These are phyloP conservation scores for Fusarium xyrophilum DNA, from an alignment of 2,329 filamentous ascomycete genomes.

Conservation along the genomic window DNA sequence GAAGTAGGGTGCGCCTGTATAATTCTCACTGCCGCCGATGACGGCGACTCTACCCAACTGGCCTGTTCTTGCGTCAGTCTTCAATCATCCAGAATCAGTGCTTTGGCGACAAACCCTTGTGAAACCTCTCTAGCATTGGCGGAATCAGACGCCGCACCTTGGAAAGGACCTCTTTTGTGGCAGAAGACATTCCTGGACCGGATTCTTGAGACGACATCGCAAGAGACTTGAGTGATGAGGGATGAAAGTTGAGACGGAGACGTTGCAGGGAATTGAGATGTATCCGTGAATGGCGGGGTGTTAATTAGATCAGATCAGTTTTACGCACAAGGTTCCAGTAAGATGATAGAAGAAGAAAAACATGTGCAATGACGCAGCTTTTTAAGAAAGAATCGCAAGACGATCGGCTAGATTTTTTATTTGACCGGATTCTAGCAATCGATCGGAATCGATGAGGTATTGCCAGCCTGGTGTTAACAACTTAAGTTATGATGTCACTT, in stretches of 20 bases:
- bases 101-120: slow-evolving; percentile 73
- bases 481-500: slow-evolving; percentile 30
- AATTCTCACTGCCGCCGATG: slow-evolving; percentile 94
- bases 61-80: slow-evolving; percentile 60
- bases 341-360: background rate
- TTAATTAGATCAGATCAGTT: background rate
- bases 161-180: slow-evolving; percentile 76
- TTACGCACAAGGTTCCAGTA: background rate
- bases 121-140: slow-evolving; percentile 92
- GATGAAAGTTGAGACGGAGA: background rate
- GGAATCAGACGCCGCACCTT: slow-evolving; percentile 91
- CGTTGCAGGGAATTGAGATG: background rate
- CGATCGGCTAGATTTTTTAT: background rate
- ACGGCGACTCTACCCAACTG: slow-evolving; percentile 92
- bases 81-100: background rate
- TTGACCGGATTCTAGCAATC: slow-evolving; percentile 9
- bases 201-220: slow-evolving; percentile 37
- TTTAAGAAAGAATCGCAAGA: background rate
- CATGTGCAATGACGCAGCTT: background rate
- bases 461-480: slow-evolving; percentile 18
- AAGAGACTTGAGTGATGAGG: slow-evolving; percentile 7
- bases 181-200: slow-evolving; percentile 64
- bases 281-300: background rate
- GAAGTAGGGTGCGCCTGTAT: slow-evolving; percentile 97
- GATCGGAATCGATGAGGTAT: slow-evolving; percentile 21